These are phyloP conservation scores for Leccinum proximum DNA, from an alignment of 1,284 basidiomycete species.

Conservation along the genomic window DNA sequence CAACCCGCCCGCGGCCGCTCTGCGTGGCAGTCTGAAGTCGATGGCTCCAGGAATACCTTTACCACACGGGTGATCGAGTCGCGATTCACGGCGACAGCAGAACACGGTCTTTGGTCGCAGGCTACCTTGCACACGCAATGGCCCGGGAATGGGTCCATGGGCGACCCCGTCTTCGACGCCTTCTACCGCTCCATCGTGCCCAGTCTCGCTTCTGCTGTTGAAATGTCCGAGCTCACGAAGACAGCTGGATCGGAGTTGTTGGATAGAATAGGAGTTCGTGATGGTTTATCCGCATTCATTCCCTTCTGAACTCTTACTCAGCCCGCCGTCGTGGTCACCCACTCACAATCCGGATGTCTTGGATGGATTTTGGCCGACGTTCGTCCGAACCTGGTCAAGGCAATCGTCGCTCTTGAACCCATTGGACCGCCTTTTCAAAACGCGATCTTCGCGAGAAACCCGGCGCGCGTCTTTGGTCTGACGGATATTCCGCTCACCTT, in stretches of 20 bases:
- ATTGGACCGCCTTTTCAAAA: conserved; percentile 46
- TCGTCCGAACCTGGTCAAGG: conserved; percentile 39
- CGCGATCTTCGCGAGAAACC: conserved; percentile 37
- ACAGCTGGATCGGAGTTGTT: conserved; percentile 27
- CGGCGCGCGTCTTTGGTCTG: conserved; percentile 40
- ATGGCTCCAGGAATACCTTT: conserved; percentile 35
- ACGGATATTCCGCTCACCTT: conserved; percentile 44
- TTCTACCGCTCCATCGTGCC: conserved; percentile 40
- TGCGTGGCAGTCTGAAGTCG: conserved; percentile 39
- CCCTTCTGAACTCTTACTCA: conserved; percentile 14
- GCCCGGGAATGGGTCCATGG: conserved; percentile 45
- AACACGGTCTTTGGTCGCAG: conserved; percentile 42
- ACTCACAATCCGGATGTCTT: conserved; percentile 45
- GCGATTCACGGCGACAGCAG: conserved; percentile 41
- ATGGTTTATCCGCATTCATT: conserved; percentile 3
- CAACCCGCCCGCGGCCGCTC: conserved; percentile 48
- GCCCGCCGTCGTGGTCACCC: conserved; percentile 43
- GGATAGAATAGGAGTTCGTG: conserved; percentile 30
- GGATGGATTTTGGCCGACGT: conserved; percentile 48
- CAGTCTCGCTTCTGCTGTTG: conserved; percentile 22
- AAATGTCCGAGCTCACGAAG: conserved; percentile 28
- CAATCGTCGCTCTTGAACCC: conserved; percentile 46
- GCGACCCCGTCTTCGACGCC: conserved; percentile 42
- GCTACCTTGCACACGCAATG: conserved; percentile 47
- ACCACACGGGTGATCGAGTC: conserved; percentile 36